Evolutionary conservation across 2,329 filamentous ascomycete genomes (phyloP).

Genomic region (Pseudocercospora cruenta): DNA sequence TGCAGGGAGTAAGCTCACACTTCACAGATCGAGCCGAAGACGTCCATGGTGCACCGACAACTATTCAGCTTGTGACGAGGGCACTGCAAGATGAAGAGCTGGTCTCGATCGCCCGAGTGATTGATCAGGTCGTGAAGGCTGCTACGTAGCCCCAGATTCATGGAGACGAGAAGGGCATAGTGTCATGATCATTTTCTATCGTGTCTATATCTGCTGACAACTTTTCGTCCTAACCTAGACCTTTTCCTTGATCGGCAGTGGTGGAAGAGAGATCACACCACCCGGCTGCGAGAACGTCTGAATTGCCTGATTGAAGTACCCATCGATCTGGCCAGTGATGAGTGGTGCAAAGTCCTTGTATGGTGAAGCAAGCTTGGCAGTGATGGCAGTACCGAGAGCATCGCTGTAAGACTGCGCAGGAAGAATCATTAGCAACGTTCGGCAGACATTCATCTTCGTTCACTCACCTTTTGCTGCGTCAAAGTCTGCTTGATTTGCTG

Average conservation of each 20-base stretch:
- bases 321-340: conserved; percentile 21
- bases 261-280: conserved; percentile 16
- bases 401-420: background rate
- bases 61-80: conserved; percentile 23
- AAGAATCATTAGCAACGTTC: background rate
- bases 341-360: conserved; percentile 15
- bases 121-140: conserved; percentile 14
- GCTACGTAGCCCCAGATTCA: background rate
- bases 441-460: no score
- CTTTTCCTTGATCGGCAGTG: conserved; percentile 15
- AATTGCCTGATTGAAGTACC: conserved; percentile 20
- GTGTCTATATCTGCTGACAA: background rate
- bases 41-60: conserved; percentile 21
- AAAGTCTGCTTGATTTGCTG: conserved; percentile 19
- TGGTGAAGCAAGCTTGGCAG: conserved; percentile 18
- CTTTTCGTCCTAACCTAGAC: background rate
- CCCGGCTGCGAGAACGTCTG: conserved; percentile 15
- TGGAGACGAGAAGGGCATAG: no score
- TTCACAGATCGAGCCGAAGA: conserved; percentile 15
- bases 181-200: background rate
- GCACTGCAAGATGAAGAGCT: conserved; percentile 24
- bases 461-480: conserved; percentile 13
- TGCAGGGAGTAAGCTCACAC: background rate
- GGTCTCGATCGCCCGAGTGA: conserved; percentile 16
- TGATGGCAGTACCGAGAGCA: conserved; percentile 17